Evolutionary conservation across 768 basidiomycete species (phyloP).

Genomic region (Amanita thiersii): DNA sequence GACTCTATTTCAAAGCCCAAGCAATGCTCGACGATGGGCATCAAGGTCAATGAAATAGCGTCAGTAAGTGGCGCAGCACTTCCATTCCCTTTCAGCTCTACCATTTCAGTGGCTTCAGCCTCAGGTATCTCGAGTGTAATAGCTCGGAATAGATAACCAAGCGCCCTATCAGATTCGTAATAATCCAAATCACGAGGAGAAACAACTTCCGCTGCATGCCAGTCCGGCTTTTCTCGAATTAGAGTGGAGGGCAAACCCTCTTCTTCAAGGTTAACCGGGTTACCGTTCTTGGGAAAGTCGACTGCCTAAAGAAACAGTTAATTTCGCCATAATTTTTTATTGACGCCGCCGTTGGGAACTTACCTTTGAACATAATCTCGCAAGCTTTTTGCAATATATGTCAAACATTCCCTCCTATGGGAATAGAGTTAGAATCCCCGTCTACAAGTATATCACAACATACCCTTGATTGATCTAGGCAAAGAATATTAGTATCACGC

Average conservation of each 20-base stretch:
- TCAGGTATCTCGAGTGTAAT: conserved; percentile 31
- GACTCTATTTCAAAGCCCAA: conserved; percentile 17
- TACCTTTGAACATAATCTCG: conserved; percentile 50
- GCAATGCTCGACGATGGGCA: conserved; percentile 20
- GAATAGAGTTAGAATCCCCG: background rate
- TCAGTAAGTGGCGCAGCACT: conserved; percentile 20
- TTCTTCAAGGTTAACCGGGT: conserved; percentile 45
- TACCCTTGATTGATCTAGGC: conserved; percentile 70
- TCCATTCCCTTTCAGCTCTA: conserved; percentile 11
- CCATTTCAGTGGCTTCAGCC: conserved; percentile 21
- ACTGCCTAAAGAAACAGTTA: conserved; percentile 39
- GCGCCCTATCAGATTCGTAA: conserved; percentile 62
- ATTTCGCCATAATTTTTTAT: background rate
- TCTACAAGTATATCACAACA: conserved; percentile 2
- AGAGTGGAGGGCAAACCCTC: conserved; percentile 40
- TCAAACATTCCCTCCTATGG: conserved; percentile 56
- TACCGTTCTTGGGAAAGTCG: conserved; percentile 76
- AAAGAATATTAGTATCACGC: too few species aligned
- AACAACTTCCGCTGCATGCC: conserved; percentile 58
- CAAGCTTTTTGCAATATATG: conserved; percentile 45
- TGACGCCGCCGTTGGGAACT: conserved; percentile 4
- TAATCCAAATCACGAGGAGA: conserved; percentile 51
- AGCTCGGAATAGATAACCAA: conserved; percentile 64
- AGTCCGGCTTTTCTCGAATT: conserved; percentile 71
- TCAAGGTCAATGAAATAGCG: conserved; percentile 28